Base-by-base conservation (phyloP, 257 asterid species). In the Thymus quinquecostatus region DNA sequence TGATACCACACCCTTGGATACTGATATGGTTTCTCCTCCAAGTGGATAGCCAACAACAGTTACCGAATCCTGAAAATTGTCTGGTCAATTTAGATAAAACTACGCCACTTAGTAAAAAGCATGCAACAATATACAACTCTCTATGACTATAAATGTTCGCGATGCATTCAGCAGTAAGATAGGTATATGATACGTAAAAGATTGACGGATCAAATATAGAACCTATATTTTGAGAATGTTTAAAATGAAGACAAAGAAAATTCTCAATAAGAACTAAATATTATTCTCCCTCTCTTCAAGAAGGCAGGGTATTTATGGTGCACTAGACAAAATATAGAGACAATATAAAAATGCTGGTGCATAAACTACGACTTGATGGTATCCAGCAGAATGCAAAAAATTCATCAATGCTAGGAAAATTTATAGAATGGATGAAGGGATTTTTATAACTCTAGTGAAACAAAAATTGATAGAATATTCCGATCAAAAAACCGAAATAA, bases 21-120 rank as follows among this genome's bases (percentile, higher is more conserved):
- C 98, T 47, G 97, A 94, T 75, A 94, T 94, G 69, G 98, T 94
- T 83, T 94, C 97, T 61, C 98, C 98, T 75, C 98, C 98, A 74
- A 94, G 97, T 0, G 98, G 98, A 83, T 94, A 94, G 38, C 98
- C 98, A 47, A 94, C 97, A 73, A 94, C 96, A 68, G 98, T 94
- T 63, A 94, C 98, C 1, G 96, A 70, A 78, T 93, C 97, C 97
- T 91, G 91, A 83, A 72, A 70, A 41, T 73, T 64, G 36, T n/a
- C 49, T 41, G 69, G 68, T 55, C 27, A 56, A 36, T 70, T 64
- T 63, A 61, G 41, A 40, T 38, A n/a, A 59, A 50, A 34, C 45
- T 32, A 56, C 34, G 58, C 45, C 64, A 48, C 33, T 65, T 53
- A 60, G 43, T 10, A 6, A 32, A 70, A 60, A 9, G 9, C 64